Percentiles rank a stretch among this genome's conserved stretches.
These are phyloP conservation scores for Tetrahymena thermophila DNA, from an alignment of 73 alveolate species.

Conservation along the genomic window DNA sequence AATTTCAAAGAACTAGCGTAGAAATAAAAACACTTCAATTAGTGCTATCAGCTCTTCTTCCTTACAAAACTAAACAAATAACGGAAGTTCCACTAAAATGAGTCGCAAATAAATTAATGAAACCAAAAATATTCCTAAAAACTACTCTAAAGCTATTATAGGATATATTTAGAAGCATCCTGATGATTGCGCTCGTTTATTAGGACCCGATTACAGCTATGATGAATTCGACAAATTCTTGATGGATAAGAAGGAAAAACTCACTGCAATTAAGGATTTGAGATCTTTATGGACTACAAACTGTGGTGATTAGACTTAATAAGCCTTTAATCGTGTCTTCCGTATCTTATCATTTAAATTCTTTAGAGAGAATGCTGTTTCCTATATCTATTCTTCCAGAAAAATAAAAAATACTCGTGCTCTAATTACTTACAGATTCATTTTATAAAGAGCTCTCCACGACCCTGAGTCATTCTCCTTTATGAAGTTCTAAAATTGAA, in stretches of 20 bases:
- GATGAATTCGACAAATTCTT: background rate
- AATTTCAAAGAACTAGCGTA: background rate
- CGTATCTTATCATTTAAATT: background rate
- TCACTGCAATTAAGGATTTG: background rate
- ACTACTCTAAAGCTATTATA: slow-evolving; percentile 41
- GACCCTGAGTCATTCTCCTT: background rate
- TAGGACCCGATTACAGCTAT: background rate
- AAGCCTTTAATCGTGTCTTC: background rate
- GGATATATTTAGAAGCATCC: slow-evolving; percentile 23
- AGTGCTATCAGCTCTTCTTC: background rate
- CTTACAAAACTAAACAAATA: background rate
- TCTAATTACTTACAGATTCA: background rate
- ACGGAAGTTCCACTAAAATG: background rate
- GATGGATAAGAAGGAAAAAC: background rate
- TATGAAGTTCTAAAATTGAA: background rate
- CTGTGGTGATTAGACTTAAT: background rate
- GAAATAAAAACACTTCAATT: background rate
- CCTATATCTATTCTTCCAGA: background rate
- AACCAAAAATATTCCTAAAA: slow-evolving; percentile 36
- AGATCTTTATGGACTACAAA: background rate
- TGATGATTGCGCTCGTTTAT: background rate
- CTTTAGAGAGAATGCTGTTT: background rate
- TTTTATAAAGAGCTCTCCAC: background rate
- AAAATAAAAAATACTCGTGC: background rate
- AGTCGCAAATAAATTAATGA: slow-evolving; percentile 16